Evolutionary conservation across 2,329 filamentous ascomycete genomes (phyloP).

Genomic region (Neonectria faginata): DNA sequence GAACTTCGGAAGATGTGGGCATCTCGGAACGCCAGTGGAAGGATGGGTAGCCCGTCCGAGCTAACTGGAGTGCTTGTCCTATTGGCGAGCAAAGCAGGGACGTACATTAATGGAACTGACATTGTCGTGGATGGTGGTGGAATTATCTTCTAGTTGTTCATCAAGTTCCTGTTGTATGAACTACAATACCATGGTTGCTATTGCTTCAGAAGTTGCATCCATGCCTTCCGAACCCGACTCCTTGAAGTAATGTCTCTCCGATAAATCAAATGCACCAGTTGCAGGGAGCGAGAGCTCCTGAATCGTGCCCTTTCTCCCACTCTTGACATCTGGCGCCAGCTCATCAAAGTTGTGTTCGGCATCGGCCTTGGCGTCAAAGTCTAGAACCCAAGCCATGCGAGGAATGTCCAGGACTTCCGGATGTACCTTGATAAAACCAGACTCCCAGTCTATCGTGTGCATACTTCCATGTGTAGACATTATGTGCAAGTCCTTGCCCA

Average conservation of each 20-base stretch:
- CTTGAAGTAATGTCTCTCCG: conserved; percentile 3
- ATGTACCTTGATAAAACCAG: not conserved
- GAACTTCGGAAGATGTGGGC: conserved; percentile 67
- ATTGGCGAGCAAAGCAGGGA: conserved; percentile 68
- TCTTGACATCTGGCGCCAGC: conserved; percentile 16
- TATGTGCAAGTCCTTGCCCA: too few species aligned
- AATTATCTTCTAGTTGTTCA: conserved; percentile 8
- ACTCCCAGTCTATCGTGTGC: conserved; percentile 15
- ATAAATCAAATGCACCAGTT: not conserved
- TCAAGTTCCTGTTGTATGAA: too few species aligned
- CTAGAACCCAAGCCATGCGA: conserved; percentile 8
- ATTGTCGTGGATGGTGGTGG: conserved; percentile 70
- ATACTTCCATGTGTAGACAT: not conserved
- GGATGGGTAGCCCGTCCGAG: conserved; percentile 73
- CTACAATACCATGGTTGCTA: too few species aligned
- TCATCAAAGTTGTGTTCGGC: conserved; percentile 14
- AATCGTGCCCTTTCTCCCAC: conserved; percentile 10
- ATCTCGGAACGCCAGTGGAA: conserved; percentile 68
- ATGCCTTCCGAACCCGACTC: not conserved
- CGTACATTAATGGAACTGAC: conserved; percentile 74
- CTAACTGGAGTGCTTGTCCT: conserved; percentile 70
- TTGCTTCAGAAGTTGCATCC: not conserved
- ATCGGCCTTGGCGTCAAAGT: conserved; percentile 14
- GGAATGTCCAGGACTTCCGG: conserved; percentile 8
- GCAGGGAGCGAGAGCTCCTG: conserved; percentile 14